Percentiles rank a stretch among this genome's conserved stretches.
These are phyloP conservation scores for Zygoascus meyerae DNA, from an alignment of 1,139 yeast species.

Conservation along the genomic window DNA sequence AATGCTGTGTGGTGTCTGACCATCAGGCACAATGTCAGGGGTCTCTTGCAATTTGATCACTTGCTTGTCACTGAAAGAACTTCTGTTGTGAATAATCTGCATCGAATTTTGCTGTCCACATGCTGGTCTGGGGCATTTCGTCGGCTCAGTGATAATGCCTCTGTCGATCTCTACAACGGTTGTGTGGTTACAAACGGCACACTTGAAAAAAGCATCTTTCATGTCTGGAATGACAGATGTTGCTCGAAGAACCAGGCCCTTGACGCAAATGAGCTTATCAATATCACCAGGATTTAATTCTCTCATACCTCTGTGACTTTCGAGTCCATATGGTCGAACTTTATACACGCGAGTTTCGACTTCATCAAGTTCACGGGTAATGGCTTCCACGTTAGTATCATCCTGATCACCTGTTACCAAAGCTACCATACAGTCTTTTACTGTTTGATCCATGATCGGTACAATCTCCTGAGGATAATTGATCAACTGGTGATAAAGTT, in stretches of 20 bases:
- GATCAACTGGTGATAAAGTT: constrained; percentile 75
- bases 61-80: constrained; percentile 91
- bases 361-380: constrained; percentile 47
- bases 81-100: constrained; percentile 86
- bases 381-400: constrained; percentile 21
- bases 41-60: constrained; percentile 93
- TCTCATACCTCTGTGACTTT: constrained; percentile 76
- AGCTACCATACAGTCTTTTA: constrained; percentile 84
- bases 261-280: constrained; percentile 84
- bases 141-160: constrained; percentile 91
- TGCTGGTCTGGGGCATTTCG: constrained; percentile 80
- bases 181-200: constrained; percentile 93
- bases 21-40: constrained; percentile 97
- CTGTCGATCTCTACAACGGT: constrained; percentile 88
- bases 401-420: constrained; percentile 50
- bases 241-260: constrained; percentile 84
- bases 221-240: constrained; percentile 95
- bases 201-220: constrained; percentile 94
- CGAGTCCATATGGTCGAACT: constrained; percentile 65
- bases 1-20: constrained; percentile 96
- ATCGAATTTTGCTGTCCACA: constrained; percentile 86
- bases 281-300: constrained; percentile 94
- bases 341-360: constrained; percentile 80
- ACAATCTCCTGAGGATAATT: constrained; percentile 96
- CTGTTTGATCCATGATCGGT: constrained; percentile 95